Evolutionary conservation across 2,329 filamentous ascomycete species (phyloP).

Genomic region (Nemania bipapillata): DNA sequence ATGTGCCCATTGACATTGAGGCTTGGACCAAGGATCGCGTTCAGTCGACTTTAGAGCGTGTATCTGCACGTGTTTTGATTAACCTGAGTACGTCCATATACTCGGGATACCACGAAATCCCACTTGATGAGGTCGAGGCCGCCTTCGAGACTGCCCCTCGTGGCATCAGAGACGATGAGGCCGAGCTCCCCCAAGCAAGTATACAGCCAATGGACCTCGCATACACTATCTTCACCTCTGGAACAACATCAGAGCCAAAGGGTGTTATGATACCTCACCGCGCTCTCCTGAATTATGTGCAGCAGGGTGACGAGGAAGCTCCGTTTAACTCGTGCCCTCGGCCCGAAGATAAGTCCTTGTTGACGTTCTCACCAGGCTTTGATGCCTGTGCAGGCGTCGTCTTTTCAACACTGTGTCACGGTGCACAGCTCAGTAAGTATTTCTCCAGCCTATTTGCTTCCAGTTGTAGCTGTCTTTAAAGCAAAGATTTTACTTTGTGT

Average conservation of each 20-base stretch:
- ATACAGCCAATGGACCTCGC: constrained; percentile 12
- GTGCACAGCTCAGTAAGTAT: constrained; percentile 8
- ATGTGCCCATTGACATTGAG: constrained; percentile 33
- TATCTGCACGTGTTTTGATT: neutral
- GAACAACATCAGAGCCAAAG: constrained; percentile 27
- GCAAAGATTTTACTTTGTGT: too few species aligned
- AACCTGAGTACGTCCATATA: neutral
- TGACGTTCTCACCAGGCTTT: constrained; percentile 19
- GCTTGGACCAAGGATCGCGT: constrained; percentile 26
- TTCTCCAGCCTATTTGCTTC: too few species aligned
- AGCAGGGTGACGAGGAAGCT: constrained; percentile 20
- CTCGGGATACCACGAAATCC: neutral
- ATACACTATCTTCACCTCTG: constrained; percentile 32
- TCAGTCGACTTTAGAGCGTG: constrained; percentile 10
- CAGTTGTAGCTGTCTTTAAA: too few species aligned
- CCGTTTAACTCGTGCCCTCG: constrained; percentile 5
- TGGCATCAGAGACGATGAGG: neutral
- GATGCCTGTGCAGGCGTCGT: constrained; percentile 21
- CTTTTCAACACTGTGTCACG: constrained; percentile 19
- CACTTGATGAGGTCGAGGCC: neutral
- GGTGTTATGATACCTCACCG: constrained; percentile 33
- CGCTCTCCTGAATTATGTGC: constrained; percentile 20
- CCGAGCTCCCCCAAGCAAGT: neutral
- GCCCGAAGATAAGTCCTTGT: constrained; percentile 9
- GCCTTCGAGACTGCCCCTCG: neutral